Conservation (phyloP, 2,329 filamentous ascomycete species). For the Clarireedia sp. region DNA sequence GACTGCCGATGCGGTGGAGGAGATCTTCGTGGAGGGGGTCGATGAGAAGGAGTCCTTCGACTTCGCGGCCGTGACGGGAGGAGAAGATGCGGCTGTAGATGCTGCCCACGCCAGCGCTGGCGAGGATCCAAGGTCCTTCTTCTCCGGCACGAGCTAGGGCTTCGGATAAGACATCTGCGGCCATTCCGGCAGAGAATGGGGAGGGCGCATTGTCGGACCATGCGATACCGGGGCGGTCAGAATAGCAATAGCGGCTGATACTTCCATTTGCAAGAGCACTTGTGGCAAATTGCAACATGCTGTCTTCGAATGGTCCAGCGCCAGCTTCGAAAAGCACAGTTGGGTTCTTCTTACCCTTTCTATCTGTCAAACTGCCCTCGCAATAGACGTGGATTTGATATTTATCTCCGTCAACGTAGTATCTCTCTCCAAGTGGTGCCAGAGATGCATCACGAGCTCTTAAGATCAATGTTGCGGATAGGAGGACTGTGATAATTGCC, state of each 20-base stretch:
- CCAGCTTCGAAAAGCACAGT: constrained; percentile 84
- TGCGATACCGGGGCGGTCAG: constrained; percentile 81
- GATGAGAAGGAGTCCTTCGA: constrained; percentile 75
- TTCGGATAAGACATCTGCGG: constrained; percentile 81
- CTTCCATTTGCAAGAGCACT: constrained; percentile 69
- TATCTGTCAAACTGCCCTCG: constrained; percentile 59
- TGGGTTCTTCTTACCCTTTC: constrained; percentile 49
- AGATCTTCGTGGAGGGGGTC: constrained; percentile 87
- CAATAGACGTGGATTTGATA: constrained; percentile 86
- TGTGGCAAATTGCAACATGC: constrained; percentile 73
- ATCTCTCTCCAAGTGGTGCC: constrained; percentile 62
- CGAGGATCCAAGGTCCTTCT: constrained; percentile 79
- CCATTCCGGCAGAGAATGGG: constrained; percentile 86
- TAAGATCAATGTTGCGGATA: constrained; percentile 72
- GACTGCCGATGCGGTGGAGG: constrained; percentile 56
- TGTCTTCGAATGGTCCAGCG: constrained; percentile 68
- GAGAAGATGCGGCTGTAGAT: constrained; percentile 90
- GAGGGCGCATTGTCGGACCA: constrained; percentile 91
- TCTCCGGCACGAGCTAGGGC: constrained; percentile 74
- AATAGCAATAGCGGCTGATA: constrained; percentile 87
- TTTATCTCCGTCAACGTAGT: constrained; percentile 74
- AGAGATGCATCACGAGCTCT: constrained; percentile 73
- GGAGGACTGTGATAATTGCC: constrained; percentile 59
- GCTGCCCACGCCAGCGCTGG: constrained; percentile 78
- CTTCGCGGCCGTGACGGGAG: constrained; percentile 65